phyloP scores from a whole-genome alignment of 768 basidiomycete genomes.

The Mycena amicta region DNA sequence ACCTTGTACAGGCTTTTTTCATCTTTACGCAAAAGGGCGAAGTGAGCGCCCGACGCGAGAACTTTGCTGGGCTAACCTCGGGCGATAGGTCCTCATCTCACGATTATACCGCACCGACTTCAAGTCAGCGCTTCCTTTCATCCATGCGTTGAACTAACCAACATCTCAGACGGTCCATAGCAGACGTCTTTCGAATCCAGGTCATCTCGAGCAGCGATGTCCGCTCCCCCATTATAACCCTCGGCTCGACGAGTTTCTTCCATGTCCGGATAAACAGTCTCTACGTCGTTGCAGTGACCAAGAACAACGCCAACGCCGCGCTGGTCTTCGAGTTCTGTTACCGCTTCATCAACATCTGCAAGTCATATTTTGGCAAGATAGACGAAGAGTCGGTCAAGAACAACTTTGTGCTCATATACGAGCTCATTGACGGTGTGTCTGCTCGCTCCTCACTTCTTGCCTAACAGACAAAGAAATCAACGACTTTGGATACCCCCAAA shows the following conservation, averaged over 20 bases:
- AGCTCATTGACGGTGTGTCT: slow-evolving; percentile 88
- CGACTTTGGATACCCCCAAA: slow-evolving; percentile 99
- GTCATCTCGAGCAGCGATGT: slow-evolving; percentile 98
- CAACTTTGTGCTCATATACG: slow-evolving; percentile 98
- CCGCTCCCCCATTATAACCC: slow-evolving; percentile 93
- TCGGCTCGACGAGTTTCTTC: slow-evolving; percentile 98
- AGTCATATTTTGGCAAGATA: slow-evolving; percentile 96
- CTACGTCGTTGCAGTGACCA: slow-evolving; percentile 94
- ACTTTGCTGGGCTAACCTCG: slow-evolving; percentile 1
- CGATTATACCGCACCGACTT: slow-evolving; percentile 95
- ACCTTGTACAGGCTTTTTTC: slow-evolving; percentile 85
- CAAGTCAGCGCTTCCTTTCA: slow-evolving; percentile 64
- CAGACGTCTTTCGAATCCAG: slow-evolving; percentile 98
- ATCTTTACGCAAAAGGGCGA: slow-evolving; percentile 99
- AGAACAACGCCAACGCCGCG: slow-evolving; percentile 96
- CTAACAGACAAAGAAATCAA: slow-evolving; percentile 70
- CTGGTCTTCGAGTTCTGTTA: slow-evolving; percentile 98
- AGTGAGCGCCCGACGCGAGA: slow-evolving; percentile 51
- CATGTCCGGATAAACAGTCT: slow-evolving; percentile 95
- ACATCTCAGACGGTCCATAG: slow-evolving; percentile 94
- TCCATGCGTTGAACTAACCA: no score
- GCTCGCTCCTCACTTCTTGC: background rate
- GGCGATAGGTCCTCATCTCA: slow-evolving; percentile 98
- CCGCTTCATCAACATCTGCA: slow-evolving; percentile 91
- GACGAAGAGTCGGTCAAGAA: slow-evolving; percentile 99